Conservation (phyloP, 768 basidiomycete species). For the Nidularia sp. region DNA sequence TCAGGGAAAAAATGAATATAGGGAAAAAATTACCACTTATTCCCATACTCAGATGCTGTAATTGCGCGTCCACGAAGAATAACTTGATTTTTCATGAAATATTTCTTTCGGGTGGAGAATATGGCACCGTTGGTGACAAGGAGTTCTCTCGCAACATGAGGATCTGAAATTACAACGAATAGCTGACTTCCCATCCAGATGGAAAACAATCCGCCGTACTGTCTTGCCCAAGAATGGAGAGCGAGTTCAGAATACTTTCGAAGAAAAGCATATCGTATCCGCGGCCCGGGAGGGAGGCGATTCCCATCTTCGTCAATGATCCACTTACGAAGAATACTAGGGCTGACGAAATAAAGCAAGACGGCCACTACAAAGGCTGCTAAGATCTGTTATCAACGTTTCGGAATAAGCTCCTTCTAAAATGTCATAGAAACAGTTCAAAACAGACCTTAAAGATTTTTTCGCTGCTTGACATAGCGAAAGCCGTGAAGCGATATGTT, state of each 20-base stretch:
- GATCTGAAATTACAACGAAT: constrained; percentile 30
- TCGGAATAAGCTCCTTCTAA: too few species aligned
- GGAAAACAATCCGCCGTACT: constrained; percentile 27
- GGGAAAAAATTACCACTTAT: constrained; percentile 20
- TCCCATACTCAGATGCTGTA: constrained; percentile 24
- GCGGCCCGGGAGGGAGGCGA: constrained; percentile 20
- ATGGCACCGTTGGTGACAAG: constrained; percentile 28
- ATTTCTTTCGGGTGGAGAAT: constrained; percentile 26
- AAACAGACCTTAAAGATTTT: too few species aligned
- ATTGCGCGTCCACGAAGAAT: constrained; percentile 27
- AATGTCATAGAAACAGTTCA: too few species aligned
- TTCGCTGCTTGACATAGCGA: too few species aligned
- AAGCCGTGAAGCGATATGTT: too few species aligned
- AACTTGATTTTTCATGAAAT: constrained; percentile 30
- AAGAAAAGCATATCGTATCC: constrained; percentile 23
- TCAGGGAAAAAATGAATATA: neutral
- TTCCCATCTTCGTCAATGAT: constrained; percentile 11
- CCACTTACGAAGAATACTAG: neutral
- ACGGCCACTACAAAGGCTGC: too few species aligned
- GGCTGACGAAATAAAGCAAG: neutral
- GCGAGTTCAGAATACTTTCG: constrained; percentile 26
- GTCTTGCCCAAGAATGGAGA: constrained; percentile 25
- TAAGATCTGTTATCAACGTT: too few species aligned
- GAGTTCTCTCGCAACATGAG: constrained; percentile 26
- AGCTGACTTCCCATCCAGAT: constrained; percentile 34